Evolutionary conservation across 148 eudicot genomes (phyloP).

Genomic region (Rhododendron griersonianum): DNA sequence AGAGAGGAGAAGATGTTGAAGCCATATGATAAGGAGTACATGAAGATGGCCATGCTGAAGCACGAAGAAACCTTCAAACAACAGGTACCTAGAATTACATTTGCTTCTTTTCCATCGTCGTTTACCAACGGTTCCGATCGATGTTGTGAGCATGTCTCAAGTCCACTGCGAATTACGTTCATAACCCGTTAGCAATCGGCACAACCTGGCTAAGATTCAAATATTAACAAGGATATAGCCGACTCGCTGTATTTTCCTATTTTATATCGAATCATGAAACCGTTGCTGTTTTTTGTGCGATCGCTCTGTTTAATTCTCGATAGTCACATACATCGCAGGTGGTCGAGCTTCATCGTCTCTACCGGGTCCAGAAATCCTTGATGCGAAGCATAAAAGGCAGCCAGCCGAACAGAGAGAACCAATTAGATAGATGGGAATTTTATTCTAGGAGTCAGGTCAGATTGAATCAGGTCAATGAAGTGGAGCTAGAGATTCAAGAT

Average conservation of each 20-base stretch:
- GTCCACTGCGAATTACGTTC: not conserved
- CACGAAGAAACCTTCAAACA: slow-evolving; percentile 86
- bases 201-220: not conserved
- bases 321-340: slow-evolving; percentile 36
- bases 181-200: not conserved
- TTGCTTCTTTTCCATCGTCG: not conserved
- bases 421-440: slow-evolving; percentile 11
- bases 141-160: not conserved
- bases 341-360: slow-evolving; percentile 80
- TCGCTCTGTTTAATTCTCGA: not conserved
- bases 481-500: slow-evolving; percentile 26
- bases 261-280: not conserved
- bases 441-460: not conserved
- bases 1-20: slow-evolving; percentile 58
- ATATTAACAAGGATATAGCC: not conserved
- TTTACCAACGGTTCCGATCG: not conserved
- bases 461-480: not conserved
- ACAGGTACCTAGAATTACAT: slow-evolving; percentile 41
- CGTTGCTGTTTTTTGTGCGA: not conserved
- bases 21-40: slow-evolving; percentile 54
- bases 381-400: slow-evolving; percentile 43
- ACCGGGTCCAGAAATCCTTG: slow-evolving; percentile 59
- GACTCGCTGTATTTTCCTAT: too few relatives aligned
- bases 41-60: slow-evolving; percentile 90
- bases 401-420: slow-evolving; percentile 17